A percentile compares a stretch with the other conserved stretches of the same genome.
phyloP scores from a whole-genome alignment of 2,329 filamentous ascomycete species.

The Alternaria triticina region DNA sequence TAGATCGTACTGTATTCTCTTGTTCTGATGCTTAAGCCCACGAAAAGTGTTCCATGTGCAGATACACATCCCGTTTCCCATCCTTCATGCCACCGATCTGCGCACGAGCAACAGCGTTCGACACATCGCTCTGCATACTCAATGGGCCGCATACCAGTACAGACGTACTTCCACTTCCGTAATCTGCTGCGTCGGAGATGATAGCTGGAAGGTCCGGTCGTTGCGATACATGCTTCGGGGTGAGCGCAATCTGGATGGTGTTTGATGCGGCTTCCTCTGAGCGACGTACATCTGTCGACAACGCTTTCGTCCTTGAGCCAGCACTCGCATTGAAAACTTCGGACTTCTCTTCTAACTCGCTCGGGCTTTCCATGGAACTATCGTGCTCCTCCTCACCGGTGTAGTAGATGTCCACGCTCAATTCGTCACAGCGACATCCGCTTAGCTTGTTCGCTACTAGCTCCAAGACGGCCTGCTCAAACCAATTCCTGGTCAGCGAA shows the following conservation, averaged over 20 bases:
- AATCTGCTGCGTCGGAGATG: conserved; percentile 21
- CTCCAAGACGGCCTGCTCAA: conserved; percentile 38
- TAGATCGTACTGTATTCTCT: not conserved
- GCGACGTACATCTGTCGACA: not conserved
- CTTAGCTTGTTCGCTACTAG: conserved; percentile 30
- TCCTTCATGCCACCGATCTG: conserved; percentile 29
- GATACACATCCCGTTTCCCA: conserved; percentile 41
- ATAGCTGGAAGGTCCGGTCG: conserved; percentile 46
- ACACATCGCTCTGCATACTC: conserved; percentile 57
- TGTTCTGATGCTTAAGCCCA: conserved; percentile 11
- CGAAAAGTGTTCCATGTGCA: conserved; percentile 57
- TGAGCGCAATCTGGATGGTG: conserved; percentile 5
- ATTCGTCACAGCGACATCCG: conserved; percentile 10
- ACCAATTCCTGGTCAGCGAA: conserved; percentile 45
- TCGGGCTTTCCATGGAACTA: not conserved
- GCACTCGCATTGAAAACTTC: not conserved
- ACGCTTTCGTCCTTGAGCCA: not conserved
- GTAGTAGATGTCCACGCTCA: conserved; percentile 33
- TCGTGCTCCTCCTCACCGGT: conserved; percentile 30
- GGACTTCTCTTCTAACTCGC: not conserved
- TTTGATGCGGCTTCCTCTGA: not conserved
- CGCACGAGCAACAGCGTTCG: conserved; percentile 53
- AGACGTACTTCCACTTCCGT: conserved; percentile 26
- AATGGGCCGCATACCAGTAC: conserved; percentile 55
- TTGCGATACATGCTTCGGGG: conserved; percentile 25